Percentiles rank a stretch among this genome's conserved stretches.
Conservation (phyloP, 164 flowering plant species). For the Platanus orientalis region DNA sequence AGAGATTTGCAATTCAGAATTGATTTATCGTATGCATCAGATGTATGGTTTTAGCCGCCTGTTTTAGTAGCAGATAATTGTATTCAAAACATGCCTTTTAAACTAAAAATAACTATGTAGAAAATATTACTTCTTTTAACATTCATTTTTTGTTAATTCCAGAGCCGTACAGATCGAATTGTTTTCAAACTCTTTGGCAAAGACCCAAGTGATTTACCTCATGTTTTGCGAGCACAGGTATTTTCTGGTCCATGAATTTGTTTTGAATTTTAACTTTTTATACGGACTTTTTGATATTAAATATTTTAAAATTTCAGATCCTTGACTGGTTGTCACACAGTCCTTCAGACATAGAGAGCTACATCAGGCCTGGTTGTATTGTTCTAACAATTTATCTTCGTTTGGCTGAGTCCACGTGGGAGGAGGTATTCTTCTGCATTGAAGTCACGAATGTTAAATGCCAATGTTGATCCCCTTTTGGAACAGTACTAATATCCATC, state of each 20-base stretch:
- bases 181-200: slow-evolving; percentile 87
- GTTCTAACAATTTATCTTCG: slow-evolving; percentile 65
- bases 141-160: slow-evolving; percentile 11
- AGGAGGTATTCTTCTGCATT: slow-evolving; percentile 44
- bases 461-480: too few species aligned
- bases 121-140: slow-evolving; percentile 1
- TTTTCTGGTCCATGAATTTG: neutral
- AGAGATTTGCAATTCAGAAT: too few species aligned
- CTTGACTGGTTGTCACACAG: slow-evolving; percentile 78
- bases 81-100: neutral
- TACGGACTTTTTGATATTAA: slow-evolving; percentile 2
- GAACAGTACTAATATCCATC: neutral
- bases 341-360: slow-evolving; percentile 88
- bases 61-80: neutral
- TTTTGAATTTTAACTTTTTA: neutral
- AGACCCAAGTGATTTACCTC: slow-evolving; percentile 71
- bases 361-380: slow-evolving; percentile 84
- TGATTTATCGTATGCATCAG: too few species aligned
- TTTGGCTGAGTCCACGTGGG: slow-evolving; percentile 49
- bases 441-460: neutral
- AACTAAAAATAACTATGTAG: neutral
- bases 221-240: slow-evolving; percentile 57
- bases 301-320: slow-evolving; percentile 38
- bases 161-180: slow-evolving; percentile 81
- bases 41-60: too few species aligned